Evolutionary conservation across 257 asterid genomes (phyloP), one percentile per base, ranked within the genome.

Genomic region (Gardenia jasminoides): DNA sequence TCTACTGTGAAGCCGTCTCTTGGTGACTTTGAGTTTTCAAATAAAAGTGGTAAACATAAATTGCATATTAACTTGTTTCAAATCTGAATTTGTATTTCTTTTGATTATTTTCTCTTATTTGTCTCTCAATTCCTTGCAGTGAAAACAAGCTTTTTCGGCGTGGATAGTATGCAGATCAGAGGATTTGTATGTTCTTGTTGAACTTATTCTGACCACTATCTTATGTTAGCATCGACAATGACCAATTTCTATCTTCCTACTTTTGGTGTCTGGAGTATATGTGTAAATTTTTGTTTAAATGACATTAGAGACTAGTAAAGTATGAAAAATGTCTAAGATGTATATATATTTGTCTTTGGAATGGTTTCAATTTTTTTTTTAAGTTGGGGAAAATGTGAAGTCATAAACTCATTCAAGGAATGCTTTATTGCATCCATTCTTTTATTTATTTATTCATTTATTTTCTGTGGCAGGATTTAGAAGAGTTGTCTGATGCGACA

Each of bases 1-100:
- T 83, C 96, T 76, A 76, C 90, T 62, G 93, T 89, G 80, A 82
- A 90, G 48, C 85, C 94, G 64, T 84, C 97, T 84, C 79, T 88
- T 79, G 94, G 90, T 80, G 97, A 96, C 74, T 92, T 86, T 84
- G 93, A 88, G 31, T 89, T 92, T 83, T 93, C 98, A 68, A 89
- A 86, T 84, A 85, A 82, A 82, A 85, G 94, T 46, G 97, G 98
- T 96, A 86, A 62, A 44, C n/a, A 4, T 76, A 61, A 58, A 44
- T 75, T 41, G 81, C 72, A 65, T 75, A 10, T 67, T 74, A 74
- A 36, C 76, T 73, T 30, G 72, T 74, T 30, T 33, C 71, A 30
- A 19, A 36, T 76, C 52, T 62, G 46, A 44, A 66, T 72, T n/a
- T 41, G 56, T 10, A 69, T 59, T 70, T 74, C 67, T 17, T 3